phyloP scores from a whole-genome alignment of 352 stramenopile species.

The Phytopythium aichiense region DNA sequence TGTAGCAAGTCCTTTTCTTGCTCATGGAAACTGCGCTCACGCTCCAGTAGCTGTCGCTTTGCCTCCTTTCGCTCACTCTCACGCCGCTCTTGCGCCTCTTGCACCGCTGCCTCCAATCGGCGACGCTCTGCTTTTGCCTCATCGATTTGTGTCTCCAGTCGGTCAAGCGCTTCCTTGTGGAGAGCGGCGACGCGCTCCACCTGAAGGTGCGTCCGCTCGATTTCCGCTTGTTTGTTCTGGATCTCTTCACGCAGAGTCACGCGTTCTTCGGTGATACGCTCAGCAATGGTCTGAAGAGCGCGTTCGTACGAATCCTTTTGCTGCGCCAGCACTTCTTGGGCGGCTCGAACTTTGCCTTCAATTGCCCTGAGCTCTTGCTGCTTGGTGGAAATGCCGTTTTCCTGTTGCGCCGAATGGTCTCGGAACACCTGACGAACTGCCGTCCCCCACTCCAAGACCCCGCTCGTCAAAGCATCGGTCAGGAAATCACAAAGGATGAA shows the following conservation, averaged over 20 bases:
- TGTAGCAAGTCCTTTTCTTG: conserved; percentile 67
- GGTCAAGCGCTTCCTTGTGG: conserved; percentile 56
- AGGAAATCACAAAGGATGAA: conserved; percentile 43
- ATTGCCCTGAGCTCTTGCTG: conserved; percentile 45
- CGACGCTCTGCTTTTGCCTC: conserved; percentile 56
- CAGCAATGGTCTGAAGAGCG: conserved; percentile 45
- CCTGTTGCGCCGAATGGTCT: conserved; percentile 30
- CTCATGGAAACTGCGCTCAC: conserved; percentile 56
- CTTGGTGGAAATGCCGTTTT: conserved; percentile 28
- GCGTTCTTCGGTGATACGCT: conserved; percentile 49
- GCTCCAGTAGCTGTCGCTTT: conserved; percentile 53
- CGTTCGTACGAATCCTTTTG: conserved; percentile 65
- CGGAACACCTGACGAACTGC: conserved; percentile 49
- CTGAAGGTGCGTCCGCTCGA: conserved; percentile 49
- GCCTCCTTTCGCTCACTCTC: conserved; percentile 47
- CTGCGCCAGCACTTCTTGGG: conserved; percentile 52
- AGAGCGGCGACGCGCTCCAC: conserved; percentile 48
- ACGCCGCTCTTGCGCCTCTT: conserved; percentile 32
- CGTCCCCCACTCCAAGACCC: conserved; percentile 50
- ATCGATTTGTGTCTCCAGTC: conserved; percentile 45
- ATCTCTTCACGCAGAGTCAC: conserved; percentile 47
- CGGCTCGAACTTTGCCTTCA: conserved; percentile 53
- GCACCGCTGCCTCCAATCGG: conserved; percentile 31
- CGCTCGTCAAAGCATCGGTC: conserved; percentile 40
- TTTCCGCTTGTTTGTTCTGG: conserved; percentile 48